Conservation (phyloP, 495 filamentous ascomycete genomes). For the Talaromyces nanjingensis region DNA sequence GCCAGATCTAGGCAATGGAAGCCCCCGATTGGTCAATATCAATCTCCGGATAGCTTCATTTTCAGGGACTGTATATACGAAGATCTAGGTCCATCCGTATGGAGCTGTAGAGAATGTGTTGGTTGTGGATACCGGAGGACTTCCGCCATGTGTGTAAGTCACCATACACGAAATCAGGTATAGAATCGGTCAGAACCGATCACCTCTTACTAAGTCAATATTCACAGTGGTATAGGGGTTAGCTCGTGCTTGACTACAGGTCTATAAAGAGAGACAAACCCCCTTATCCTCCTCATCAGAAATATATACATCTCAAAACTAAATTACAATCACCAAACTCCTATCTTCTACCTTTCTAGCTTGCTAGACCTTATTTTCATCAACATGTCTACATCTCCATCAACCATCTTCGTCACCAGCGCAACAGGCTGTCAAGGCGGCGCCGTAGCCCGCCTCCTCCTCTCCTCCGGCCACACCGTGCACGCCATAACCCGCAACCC, state of each 20-base stretch:
- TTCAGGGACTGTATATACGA: neutral
- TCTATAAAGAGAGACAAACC: no score
- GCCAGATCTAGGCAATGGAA: neutral
- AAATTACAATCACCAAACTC: neutral
- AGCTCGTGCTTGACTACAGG: no score
- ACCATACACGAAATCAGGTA: no score
- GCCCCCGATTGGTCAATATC: neutral
- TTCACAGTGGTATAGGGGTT: no score
- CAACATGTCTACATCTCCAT: constrained; percentile 21
- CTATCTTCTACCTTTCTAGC: neutral
- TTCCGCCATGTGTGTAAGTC: neutral
- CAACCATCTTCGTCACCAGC: constrained; percentile 34
- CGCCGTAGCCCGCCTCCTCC: constrained; percentile 32
- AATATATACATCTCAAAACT: neutral
- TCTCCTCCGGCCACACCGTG: constrained; percentile 25
- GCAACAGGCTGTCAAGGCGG: constrained; percentile 47
- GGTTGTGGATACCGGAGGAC: neutral
- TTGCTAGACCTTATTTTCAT: constrained; percentile 17
- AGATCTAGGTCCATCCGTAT: neutral
- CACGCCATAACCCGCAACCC: constrained; percentile 34
- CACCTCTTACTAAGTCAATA: no score
- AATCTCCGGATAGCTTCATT: neutral
- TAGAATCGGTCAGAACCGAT: no score
- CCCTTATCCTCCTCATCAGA: neutral
- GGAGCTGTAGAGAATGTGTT: neutral